These are phyloP conservation scores for Bimuria novae-zelandiae DNA, from an alignment of 2,329 filamentous ascomycete genomes.

Conservation along the genomic window DNA sequence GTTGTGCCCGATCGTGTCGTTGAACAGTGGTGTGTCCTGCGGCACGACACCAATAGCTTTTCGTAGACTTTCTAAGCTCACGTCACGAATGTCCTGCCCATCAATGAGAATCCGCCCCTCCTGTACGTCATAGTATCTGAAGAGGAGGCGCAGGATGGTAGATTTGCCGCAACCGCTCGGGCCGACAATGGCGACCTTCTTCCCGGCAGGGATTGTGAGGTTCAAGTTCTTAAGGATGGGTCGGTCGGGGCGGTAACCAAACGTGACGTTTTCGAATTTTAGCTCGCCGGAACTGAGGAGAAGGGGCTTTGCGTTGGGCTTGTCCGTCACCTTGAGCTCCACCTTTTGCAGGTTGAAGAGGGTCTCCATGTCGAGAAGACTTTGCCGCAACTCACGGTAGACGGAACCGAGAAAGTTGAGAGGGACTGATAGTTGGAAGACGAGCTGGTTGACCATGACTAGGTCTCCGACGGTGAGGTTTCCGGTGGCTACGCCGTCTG, in stretches of 20 bases:
- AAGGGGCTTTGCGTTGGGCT: slow-evolving; percentile 73
- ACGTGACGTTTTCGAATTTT: slow-evolving; percentile 90
- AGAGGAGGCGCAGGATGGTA: slow-evolving; percentile 85
- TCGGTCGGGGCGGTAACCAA: slow-evolving; percentile 85
- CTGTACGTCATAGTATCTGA: slow-evolving; percentile 92
- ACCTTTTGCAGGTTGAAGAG: slow-evolving; percentile 97
- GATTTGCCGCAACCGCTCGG: slow-evolving; percentile 96
- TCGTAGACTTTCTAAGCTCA: slow-evolving; percentile 81
- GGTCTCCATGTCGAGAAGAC: slow-evolving; percentile 96
- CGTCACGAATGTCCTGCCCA: slow-evolving; percentile 85
- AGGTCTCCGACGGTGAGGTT: slow-evolving; percentile 89
- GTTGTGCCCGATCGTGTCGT: slow-evolving; percentile 94
- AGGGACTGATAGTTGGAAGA: slow-evolving; percentile 96
- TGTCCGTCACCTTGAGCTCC: slow-evolving; percentile 83
- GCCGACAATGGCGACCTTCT: slow-evolving; percentile 94
- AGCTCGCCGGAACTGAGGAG: slow-evolving; percentile 83
- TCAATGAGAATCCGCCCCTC: slow-evolving; percentile 86
- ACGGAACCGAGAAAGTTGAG: slow-evolving; percentile 98
- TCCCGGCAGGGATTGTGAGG: slow-evolving; percentile 89
- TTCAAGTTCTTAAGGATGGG: slow-evolving; percentile 84
- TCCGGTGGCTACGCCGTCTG: slow-evolving; percentile 82
- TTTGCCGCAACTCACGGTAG: slow-evolving; percentile 93
- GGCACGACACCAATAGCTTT: slow-evolving; percentile 91
- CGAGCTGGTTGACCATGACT: slow-evolving; percentile 98
- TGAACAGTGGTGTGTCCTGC: slow-evolving; percentile 96